Evolutionary conservation across 495 filamentous ascomycete species (phyloP).

Genomic region (Poronia punctata): DNA sequence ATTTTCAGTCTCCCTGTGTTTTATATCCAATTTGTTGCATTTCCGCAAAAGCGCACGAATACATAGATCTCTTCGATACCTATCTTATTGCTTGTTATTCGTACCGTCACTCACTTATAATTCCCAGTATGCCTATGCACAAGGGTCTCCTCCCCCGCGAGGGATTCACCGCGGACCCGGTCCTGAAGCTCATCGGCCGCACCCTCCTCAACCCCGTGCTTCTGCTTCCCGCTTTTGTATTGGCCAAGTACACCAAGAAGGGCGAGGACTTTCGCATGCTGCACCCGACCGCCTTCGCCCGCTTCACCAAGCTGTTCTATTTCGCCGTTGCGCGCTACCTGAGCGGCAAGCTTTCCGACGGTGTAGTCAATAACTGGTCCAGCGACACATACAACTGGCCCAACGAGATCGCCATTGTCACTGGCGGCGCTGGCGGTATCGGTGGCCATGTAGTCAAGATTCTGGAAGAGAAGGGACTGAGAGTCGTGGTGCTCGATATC

Average conservation of each 20-base stretch:
- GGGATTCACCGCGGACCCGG: constrained; percentile 56
- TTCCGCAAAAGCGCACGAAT: no score
- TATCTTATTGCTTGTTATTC: no score
- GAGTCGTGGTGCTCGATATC: constrained; percentile 65
- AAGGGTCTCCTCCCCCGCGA: constrained; percentile 42
- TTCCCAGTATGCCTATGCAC: constrained; percentile 38
- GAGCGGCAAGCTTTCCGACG: constrained; percentile 43
- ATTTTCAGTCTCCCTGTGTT: no score
- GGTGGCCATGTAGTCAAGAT: constrained; percentile 54
- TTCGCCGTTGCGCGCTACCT: constrained; percentile 43
- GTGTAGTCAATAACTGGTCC: constrained; percentile 54
- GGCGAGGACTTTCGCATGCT: constrained; percentile 44
- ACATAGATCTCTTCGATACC: no score
- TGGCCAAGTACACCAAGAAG: constrained; percentile 52
- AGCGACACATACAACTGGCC: constrained; percentile 60
- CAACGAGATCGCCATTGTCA: constrained; percentile 63
- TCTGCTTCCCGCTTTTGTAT: constrained; percentile 50
- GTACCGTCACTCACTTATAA: neutral
- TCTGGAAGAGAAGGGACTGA: constrained; percentile 51
- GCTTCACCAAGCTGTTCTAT: constrained; percentile 40
- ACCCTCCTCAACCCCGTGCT: constrained; percentile 56
- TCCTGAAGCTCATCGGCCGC: constrained; percentile 45
- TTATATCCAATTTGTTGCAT: no score
- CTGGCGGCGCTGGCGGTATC: constrained; percentile 65
- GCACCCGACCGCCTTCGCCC: constrained; percentile 41